Conservation (phyloP, 768 basidiomycete species). For the Suillus hirtellus region DNA sequence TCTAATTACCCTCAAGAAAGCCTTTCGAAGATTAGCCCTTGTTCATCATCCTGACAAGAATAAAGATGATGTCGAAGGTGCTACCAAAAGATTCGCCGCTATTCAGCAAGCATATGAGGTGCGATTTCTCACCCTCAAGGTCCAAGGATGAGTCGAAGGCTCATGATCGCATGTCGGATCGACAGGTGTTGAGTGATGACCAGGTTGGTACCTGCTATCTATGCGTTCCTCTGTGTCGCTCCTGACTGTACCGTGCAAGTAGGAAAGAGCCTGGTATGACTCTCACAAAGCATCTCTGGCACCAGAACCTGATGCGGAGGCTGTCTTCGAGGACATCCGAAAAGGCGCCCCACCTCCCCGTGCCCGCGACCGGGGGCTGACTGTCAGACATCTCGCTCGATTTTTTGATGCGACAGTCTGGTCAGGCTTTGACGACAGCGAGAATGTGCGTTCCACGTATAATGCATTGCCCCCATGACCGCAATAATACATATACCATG, state of each 20-base stretch:
- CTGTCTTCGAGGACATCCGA: constrained; percentile 83
- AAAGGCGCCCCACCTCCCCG: constrained; percentile 60
- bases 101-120: constrained; percentile 98
- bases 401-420: constrained; percentile 81
- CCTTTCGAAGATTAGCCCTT: constrained; percentile 83
- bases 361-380: constrained; percentile 70
- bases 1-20: constrained; percentile 47
- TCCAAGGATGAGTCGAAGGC: not conserved
- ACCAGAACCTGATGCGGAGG: constrained; percentile 81
- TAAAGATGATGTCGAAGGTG: constrained; percentile 74
- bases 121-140: constrained; percentile 17
- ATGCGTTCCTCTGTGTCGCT: not conserved
- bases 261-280: constrained; percentile 99
- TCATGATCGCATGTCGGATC: constrained; percentile 1
- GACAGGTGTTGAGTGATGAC: constrained; percentile 87
- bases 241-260: constrained; percentile 35
- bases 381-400: constrained; percentile 74
- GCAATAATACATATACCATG: constrained; percentile 4
- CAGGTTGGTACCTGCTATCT: constrained; percentile 58
- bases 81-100: constrained; percentile 83
- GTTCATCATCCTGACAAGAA: constrained; percentile 92
- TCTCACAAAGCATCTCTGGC: constrained; percentile 79
- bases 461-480: not conserved
- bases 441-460: constrained; percentile 45
- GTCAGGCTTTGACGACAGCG: constrained; percentile 62